Percentiles rank a stretch among this genome's conserved stretches.
phyloP scores from a whole-genome alignment of 1,139 yeast species.

The Nakaseomyces kungkrabaensis region DNA sequence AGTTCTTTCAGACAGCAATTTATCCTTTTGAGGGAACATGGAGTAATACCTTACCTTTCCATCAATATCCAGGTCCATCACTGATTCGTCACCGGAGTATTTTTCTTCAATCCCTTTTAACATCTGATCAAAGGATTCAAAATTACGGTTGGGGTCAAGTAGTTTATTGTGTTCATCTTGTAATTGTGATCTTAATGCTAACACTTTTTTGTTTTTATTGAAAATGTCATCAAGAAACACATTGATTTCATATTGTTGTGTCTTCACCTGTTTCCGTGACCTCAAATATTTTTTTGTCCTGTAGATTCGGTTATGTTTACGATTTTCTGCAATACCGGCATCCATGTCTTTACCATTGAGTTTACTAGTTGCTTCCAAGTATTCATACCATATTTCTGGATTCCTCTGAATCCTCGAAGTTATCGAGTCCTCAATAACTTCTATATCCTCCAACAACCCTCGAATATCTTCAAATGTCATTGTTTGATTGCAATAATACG shows the following conservation, averaged over 20 bases:
- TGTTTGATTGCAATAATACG: too few relatives aligned
- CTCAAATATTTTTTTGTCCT: slow-evolving; percentile 31
- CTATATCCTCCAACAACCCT: slow-evolving; percentile 41
- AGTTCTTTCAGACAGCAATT: slow-evolving; percentile 42
- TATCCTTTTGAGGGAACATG: slow-evolving; percentile 24
- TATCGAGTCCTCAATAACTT: slow-evolving; percentile 46
- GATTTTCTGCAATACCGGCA: background rate
- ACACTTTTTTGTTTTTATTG: background rate
- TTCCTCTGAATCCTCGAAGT: slow-evolving; percentile 40
- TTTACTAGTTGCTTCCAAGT: slow-evolving; percentile 8
- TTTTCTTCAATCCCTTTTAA: slow-evolving; percentile 16
- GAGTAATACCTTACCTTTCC: slow-evolving; percentile 15
- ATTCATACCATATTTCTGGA: slow-evolving; percentile 37
- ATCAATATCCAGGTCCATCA: slow-evolving; percentile 21
- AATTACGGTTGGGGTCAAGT: background rate
- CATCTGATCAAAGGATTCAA: background rate
- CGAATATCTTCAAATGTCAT: slow-evolving; percentile 14
- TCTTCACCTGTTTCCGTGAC: slow-evolving; percentile 33
- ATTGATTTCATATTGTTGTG: slow-evolving; percentile 64
- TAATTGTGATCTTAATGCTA: background rate
- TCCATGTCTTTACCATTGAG: slow-evolving; percentile 8
- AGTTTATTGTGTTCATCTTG: background rate
- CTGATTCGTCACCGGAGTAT: slow-evolving; percentile 18
- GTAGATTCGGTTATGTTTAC: slow-evolving; percentile 17
- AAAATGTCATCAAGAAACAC: slow-evolving; percentile 31